These are phyloP conservation scores for Rhizophora apiculata DNA, from an alignment of 345 rosid genomes.

Conservation along the genomic window DNA sequence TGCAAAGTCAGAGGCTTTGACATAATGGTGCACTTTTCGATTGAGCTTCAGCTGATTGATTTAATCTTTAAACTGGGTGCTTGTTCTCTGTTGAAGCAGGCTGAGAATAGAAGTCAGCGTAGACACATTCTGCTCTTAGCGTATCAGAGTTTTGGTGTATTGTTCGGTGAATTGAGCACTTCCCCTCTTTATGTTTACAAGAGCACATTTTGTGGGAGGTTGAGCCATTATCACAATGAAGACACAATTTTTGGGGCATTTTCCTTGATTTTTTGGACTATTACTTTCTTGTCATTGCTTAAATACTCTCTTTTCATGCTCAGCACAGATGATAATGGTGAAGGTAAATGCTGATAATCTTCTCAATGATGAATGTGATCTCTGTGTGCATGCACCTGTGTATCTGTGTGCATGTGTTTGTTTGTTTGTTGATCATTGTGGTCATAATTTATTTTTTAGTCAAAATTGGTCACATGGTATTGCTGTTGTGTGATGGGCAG, in stretches of 20 bases:
- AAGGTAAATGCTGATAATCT: slow-evolving; percentile 48
- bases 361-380: background rate
- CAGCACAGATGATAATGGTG: slow-evolving; percentile 74
- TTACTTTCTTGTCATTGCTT: slow-evolving; percentile 67
- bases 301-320: slow-evolving; percentile 66
- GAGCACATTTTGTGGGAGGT: slow-evolving; percentile 67
- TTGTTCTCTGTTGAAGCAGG: slow-evolving; percentile 47
- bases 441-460: background rate
- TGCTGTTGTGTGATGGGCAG: slow-evolving; percentile 41
- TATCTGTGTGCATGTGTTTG: background rate
- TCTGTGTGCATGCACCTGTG: background rate
- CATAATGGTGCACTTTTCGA: background rate
- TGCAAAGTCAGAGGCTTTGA: background rate
- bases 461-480: slow-evolving; percentile 8
- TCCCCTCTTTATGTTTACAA: slow-evolving; percentile 88
- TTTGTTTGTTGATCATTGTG: background rate
- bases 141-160: slow-evolving; percentile 84
- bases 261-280: slow-evolving; percentile 86
- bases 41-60: background rate
- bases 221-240: slow-evolving; percentile 53
- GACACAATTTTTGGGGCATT: slow-evolving; percentile 72
- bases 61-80: background rate
- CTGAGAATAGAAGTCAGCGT: slow-evolving; percentile 41
- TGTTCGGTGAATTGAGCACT: slow-evolving; percentile 67
- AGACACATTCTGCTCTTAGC: slow-evolving; percentile 59